A percentile compares a stretch with the other conserved stretches of the same genome.
Conservation (phyloP, 1,284 basidiomycete genomes). For the Fomitopsis betulina region DNA sequence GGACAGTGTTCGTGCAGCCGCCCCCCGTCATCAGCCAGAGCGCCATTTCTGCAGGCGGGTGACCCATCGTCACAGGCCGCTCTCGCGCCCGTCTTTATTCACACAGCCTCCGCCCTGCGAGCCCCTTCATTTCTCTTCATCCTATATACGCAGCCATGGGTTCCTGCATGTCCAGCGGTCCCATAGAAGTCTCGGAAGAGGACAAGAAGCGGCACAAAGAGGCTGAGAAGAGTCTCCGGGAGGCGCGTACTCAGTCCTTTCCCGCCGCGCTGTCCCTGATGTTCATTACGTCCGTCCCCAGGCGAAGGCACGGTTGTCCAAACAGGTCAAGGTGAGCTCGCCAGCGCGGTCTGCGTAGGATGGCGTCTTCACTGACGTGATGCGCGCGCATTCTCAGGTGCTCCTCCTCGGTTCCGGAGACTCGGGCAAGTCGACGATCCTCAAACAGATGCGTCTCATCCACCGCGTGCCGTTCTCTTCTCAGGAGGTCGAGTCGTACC, state of each 20-base stretch:
- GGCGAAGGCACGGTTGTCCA: slow-evolving; percentile 63
- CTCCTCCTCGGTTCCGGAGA: slow-evolving; percentile 91
- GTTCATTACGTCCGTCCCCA: slow-evolving; percentile 23
- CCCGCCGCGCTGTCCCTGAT: neutral
- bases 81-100: slow-evolving; percentile 11
- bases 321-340: slow-evolving; percentile 72
- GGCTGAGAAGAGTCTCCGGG: slow-evolving; percentile 61
- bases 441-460: slow-evolving; percentile 93
- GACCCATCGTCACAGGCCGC: neutral
- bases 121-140: slow-evolving; percentile 3
- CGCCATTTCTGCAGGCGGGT: neutral
- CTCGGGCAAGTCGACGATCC: slow-evolving; percentile 88
- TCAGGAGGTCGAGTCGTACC: slow-evolving; percentile 75
- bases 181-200: slow-evolving; percentile 52
- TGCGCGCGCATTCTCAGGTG: slow-evolving; percentile 40
- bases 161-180: slow-evolving; percentile 63
- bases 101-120: slow-evolving; percentile 9
- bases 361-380: slow-evolving; percentile 1
- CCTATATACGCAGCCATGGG: slow-evolving; percentile 49
- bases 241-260: slow-evolving; percentile 37
- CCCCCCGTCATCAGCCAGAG: slow-evolving; percentile 4
- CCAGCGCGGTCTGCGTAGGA: slow-evolving; percentile 6
- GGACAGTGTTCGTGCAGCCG: neutral
- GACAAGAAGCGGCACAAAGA: slow-evolving; percentile 61
- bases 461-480: slow-evolving; percentile 74